These are phyloP conservation scores for Alectoria sarmentosa DNA, from an alignment of 495 filamentous ascomycete species.

Conservation along the genomic window DNA sequence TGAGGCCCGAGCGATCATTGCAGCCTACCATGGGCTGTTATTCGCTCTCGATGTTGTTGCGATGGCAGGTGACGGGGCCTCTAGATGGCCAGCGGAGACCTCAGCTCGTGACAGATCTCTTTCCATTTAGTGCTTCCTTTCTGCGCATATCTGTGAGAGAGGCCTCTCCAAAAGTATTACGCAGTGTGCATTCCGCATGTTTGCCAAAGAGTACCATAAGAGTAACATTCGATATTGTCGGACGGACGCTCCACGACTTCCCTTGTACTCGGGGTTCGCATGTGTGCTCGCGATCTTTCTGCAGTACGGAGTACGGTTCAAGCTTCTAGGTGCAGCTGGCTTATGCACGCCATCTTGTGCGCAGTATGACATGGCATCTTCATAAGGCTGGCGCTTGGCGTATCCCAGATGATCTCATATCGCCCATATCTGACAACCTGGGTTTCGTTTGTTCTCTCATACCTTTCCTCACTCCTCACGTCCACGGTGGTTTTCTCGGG, in stretches of 20 bases:
- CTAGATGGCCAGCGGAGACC: not conserved
- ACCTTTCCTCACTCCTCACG: not conserved
- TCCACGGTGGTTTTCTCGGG: not conserved
- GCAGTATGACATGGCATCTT: constrained; percentile 5
- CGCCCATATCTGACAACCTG: not conserved
- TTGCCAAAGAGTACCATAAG: not conserved
- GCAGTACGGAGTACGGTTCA: not conserved
- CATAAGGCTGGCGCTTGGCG: constrained; percentile 7
- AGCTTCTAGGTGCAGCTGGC: constrained; percentile 4
- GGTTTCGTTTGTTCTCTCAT: not conserved
- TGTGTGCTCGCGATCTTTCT: not conserved
- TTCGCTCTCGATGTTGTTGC: not conserved
- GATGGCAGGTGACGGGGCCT: not conserved
- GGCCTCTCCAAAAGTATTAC: not conserved
- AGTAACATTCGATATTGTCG: not conserved
- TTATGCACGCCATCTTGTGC: constrained; percentile 6
- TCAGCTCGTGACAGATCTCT: not conserved
- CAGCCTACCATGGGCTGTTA: not conserved
- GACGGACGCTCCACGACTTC: not conserved
- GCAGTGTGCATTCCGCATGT: not conserved
- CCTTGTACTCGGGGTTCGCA: not conserved
- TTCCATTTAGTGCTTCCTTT: not conserved
- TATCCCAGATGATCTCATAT: not conserved
- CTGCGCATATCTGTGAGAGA: not conserved
- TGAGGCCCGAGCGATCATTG: not conserved